Evolutionary conservation across 257 asterid species (phyloP).

Genomic region (Solanum rostratum): DNA sequence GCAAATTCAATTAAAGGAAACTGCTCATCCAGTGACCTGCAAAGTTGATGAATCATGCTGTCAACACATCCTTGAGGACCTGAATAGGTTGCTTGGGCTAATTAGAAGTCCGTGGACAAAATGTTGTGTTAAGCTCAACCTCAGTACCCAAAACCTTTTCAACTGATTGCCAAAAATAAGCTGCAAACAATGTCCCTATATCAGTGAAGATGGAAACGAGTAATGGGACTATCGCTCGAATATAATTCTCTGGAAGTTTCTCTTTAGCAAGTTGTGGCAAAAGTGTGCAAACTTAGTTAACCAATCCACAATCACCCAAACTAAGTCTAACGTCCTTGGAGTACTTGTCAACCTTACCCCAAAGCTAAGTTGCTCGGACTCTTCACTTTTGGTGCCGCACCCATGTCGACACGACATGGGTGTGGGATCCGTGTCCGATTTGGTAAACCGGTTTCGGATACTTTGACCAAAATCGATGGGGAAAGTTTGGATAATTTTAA

Average conservation of each 20-base stretch:
- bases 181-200: background rate
- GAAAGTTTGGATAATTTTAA: too few species aligned
- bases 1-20: background rate
- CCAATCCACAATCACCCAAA: background rate
- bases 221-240: background rate
- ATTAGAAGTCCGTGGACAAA: background rate
- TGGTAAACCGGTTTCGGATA: too few species aligned
- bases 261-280: background rate
- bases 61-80: background rate
- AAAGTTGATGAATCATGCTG: background rate
- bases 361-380: too few species aligned
- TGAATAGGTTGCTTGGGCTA: background rate
- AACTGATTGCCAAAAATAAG: background rate
- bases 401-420: too few species aligned
- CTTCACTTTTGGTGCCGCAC: too few species aligned
- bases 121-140: background rate
- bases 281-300: background rate
- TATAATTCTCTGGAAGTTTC: background rate
- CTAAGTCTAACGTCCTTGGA: background rate
- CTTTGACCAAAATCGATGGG: too few species aligned
- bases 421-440: too few species aligned
- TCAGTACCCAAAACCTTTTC: too few species aligned
- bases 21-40: background rate
- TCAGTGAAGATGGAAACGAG: background rate
- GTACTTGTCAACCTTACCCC: background rate